Conservation (phyloP, 805 yeast genomes). For the Candida boleticola region DNA sequence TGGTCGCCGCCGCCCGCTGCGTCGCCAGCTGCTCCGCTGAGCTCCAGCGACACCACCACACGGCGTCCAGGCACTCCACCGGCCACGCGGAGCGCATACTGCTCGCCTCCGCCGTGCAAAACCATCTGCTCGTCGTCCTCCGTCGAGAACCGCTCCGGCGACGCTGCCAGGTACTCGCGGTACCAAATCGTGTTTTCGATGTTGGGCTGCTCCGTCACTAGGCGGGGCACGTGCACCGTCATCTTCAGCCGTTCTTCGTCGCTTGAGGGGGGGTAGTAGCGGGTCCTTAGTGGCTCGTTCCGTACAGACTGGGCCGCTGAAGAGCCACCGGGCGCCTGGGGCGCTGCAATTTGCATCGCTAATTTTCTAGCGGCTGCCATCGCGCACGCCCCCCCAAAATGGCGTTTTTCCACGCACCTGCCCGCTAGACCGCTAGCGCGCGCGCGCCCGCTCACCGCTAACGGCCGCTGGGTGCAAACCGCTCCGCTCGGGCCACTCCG, state of each 20-base stretch:
- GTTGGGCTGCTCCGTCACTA: conserved; percentile 29
- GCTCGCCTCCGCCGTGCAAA: conserved; percentile 37
- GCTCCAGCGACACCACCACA: conserved; percentile 8
- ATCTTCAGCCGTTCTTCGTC: conserved; percentile 5
- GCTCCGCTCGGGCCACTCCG: no score
- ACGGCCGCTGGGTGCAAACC: no score
- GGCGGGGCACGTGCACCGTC: conserved; percentile 5
- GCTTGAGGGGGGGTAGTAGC: not conserved
- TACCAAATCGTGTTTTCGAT: conserved; percentile 40
- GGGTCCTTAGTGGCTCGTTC: not conserved
- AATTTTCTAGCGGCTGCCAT: no score
- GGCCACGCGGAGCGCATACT: conserved; percentile 12
- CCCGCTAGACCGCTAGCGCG: no score
- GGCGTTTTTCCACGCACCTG: no score
- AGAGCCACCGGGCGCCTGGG: no score
- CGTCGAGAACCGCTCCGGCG: conserved; percentile 37
- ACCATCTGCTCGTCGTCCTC: conserved; percentile 38
- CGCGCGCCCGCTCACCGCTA: no score
- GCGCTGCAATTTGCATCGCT: no score
- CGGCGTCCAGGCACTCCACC: conserved; percentile 14
- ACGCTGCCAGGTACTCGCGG: conserved; percentile 30
- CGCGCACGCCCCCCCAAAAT: no score
- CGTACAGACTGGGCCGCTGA: no score
- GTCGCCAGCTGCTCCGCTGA: not conserved
- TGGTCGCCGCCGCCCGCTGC: not conserved